Conservation (phyloP, 1,284 basidiomycete species). For the Rhodofomes roseus region DNA sequence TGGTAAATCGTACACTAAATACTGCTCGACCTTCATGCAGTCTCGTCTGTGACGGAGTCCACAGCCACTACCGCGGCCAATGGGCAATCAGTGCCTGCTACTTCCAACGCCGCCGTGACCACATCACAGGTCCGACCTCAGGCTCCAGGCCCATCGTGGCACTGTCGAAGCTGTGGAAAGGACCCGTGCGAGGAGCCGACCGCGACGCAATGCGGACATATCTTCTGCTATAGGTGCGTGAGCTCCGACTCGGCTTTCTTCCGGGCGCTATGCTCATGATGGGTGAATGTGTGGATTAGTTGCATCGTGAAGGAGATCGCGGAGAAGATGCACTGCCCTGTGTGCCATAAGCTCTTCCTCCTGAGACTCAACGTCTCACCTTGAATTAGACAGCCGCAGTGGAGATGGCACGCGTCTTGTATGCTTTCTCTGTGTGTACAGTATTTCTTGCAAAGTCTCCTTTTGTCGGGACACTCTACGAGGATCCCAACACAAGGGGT, state of each 20-base stretch:
- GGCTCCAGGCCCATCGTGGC: slow-evolving; percentile 8
- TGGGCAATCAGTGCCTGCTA: not conserved
- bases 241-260: not conserved
- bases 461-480: too few species aligned
- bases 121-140: not conserved
- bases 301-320: slow-evolving; percentile 27
- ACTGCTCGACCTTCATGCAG: too few species aligned
- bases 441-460: too few species aligned
- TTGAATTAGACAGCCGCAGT: too few species aligned
- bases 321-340: slow-evolving; percentile 25
- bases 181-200: slow-evolving; percentile 25
- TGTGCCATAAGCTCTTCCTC: slow-evolving; percentile 26
- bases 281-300: slow-evolving; percentile 13
- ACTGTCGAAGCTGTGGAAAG: slow-evolving; percentile 26
- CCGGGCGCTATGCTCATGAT: not conserved
- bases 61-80: not conserved
- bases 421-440: too few species aligned
- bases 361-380: too few species aligned
- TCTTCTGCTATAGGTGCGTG: slow-evolving; percentile 28
- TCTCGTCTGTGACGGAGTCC: not conserved
- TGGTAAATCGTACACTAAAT: too few species aligned
- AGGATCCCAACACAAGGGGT: too few species aligned
- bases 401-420: too few species aligned
- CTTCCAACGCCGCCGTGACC: not conserved
- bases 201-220: slow-evolving; percentile 27